Conservation (phyloP, 1,139 yeast genomes). For the Pichia sp. region DNA sequence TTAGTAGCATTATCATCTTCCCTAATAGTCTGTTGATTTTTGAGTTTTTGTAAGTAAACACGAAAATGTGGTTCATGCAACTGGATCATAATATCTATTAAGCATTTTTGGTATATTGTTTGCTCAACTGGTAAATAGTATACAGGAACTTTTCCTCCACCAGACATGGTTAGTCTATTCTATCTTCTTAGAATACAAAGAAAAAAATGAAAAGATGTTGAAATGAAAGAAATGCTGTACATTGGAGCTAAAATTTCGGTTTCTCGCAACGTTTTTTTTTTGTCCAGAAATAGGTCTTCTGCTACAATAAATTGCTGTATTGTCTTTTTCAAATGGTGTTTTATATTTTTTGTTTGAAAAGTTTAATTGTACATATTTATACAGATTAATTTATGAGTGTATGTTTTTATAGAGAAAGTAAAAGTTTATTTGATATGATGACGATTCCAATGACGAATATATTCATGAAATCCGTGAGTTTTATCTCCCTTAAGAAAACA, state of each 20-base stretch:
- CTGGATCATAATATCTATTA: constrained; percentile 46
- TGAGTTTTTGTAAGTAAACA: constrained; percentile 21
- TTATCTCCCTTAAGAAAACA: constrained; percentile 14
- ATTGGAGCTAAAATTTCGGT: background rate
- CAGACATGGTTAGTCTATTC: background rate
- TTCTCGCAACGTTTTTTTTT: background rate
- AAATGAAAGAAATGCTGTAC: background rate
- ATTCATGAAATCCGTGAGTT: constrained; percentile 14
- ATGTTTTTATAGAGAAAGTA: background rate
- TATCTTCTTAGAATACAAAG: background rate
- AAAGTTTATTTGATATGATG: constrained; percentile 5
- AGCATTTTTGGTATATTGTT: constrained; percentile 49
- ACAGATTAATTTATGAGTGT: too few species aligned
- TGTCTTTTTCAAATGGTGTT: too few species aligned
- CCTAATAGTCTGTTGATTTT: background rate
- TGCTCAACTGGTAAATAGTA: constrained; percentile 51
- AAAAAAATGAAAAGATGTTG: background rate
- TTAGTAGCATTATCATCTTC: background rate
- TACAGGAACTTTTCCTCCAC: constrained; percentile 25
- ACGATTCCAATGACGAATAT: constrained; percentile 14
- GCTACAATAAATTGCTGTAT: too few species aligned
- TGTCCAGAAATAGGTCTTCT: too few species aligned
- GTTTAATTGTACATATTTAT: too few species aligned
- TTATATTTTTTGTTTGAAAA: too few species aligned
- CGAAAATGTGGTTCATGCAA: constrained; percentile 38